phyloP scores from a whole-genome alignment of 2,329 filamentous ascomycete genomes.

The Madurella fahalii region DNA sequence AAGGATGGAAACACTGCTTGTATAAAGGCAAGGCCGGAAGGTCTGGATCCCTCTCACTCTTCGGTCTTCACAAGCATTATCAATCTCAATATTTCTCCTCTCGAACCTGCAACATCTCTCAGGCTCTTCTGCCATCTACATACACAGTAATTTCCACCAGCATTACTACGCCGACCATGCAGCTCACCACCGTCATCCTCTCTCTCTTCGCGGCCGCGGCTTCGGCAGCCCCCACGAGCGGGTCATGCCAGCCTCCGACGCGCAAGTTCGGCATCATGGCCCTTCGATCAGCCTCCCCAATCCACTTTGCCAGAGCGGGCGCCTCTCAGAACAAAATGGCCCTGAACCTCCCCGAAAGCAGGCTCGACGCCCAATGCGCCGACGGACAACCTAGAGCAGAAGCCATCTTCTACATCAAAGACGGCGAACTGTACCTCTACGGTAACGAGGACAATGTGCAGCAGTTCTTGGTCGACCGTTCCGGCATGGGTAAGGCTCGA shows the following conservation, averaged over 20 bases:
- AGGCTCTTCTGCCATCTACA: neutral
- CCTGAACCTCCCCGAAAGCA: slow-evolving; percentile 34
- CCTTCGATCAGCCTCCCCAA: slow-evolving; percentile 44
- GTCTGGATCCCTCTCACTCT: neutral
- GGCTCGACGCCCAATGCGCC: slow-evolving; percentile 49
- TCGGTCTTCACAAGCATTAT: neutral
- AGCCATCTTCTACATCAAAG: slow-evolving; percentile 49
- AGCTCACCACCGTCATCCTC: slow-evolving; percentile 56
- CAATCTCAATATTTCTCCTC: neutral
- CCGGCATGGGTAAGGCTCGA: slow-evolving; percentile 47
- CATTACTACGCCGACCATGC: slow-evolving; percentile 26
- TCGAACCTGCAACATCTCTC: neutral
- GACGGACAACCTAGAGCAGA: slow-evolving; percentile 32
- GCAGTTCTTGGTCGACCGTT: slow-evolving; percentile 51
- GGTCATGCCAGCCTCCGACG: slow-evolving; percentile 26
- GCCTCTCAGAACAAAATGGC: slow-evolving; percentile 44
- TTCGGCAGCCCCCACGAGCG: slow-evolving; percentile 30
- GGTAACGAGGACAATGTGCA: slow-evolving; percentile 40
- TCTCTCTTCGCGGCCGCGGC: slow-evolving; percentile 39
- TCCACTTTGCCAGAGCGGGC: slow-evolving; percentile 45
- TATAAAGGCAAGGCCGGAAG: neutral
- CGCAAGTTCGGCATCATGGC: slow-evolving; percentile 47
- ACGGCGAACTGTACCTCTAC: slow-evolving; percentile 47
- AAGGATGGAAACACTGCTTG: neutral
- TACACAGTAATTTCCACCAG: neutral